Conservation (phyloP, 1,284 basidiomycete genomes). For the Cyathus olla region DNA sequence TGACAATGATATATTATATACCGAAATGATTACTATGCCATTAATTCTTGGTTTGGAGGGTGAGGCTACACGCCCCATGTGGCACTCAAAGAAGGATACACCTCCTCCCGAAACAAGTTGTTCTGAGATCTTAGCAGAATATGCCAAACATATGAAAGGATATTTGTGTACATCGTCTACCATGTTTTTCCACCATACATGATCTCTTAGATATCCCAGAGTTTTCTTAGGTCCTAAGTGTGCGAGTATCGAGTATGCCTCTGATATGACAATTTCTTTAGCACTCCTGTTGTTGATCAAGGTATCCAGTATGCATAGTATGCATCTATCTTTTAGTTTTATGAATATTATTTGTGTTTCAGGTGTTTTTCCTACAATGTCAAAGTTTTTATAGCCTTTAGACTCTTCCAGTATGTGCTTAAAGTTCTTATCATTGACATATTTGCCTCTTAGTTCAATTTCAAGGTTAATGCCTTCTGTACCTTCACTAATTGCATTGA, state of each 20-base stretch:
- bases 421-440: constrained; percentile 32
- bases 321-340: constrained; percentile 42
- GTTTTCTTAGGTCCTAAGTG: constrained; percentile 43
- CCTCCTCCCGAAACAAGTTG: constrained; percentile 4
- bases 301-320: constrained; percentile 34
- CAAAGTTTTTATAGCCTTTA: constrained; percentile 34
- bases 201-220: constrained; percentile 23
- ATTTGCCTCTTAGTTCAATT: constrained; percentile 12
- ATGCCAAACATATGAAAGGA: constrained; percentile 3
- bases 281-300: constrained; percentile 14
- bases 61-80: background rate
- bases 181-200: constrained; percentile 7
- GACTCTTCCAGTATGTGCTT: constrained; percentile 28
- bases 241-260: constrained; percentile 35
- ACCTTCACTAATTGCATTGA: constrained; percentile 1
- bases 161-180: constrained; percentile 19
- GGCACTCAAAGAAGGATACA: background rate
- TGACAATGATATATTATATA: constrained; percentile 12
- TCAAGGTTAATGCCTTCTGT: constrained; percentile 16
- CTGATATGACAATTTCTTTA: constrained; percentile 35
- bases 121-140: constrained; percentile 10
- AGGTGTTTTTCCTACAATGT: constrained; percentile 4
- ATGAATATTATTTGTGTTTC: too few species aligned
- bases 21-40: constrained; percentile 12
- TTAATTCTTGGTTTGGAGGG: constrained; percentile 21